Conservation (phyloP, 2,329 filamentous ascomycete genomes). For the Canariomyces notabilis region DNA sequence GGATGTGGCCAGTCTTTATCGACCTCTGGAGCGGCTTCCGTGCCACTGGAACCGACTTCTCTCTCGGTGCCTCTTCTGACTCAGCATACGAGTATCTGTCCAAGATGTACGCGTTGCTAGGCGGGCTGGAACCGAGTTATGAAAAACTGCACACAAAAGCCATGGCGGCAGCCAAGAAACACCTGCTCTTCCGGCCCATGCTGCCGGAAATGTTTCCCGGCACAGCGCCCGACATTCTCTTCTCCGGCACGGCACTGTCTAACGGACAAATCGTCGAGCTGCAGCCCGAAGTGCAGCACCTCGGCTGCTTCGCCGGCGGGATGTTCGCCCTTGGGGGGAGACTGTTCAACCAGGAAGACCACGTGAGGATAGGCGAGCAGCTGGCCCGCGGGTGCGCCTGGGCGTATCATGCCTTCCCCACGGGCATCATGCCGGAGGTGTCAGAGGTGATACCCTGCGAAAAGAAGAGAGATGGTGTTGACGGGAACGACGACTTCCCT, state of each 20-base stretch:
- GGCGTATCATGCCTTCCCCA: slow-evolving; percentile 46
- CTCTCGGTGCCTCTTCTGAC: slow-evolving; percentile 42
- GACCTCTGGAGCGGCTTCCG: slow-evolving; percentile 54
- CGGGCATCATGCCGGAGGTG: slow-evolving; percentile 52
- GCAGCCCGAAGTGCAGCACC: slow-evolving; percentile 35
- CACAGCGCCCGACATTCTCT: slow-evolving; percentile 46
- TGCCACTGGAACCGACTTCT: slow-evolving; percentile 34
- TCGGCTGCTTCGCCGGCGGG: slow-evolving; percentile 40
- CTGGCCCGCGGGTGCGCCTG: slow-evolving; percentile 51
- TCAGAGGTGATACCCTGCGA: slow-evolving; percentile 35
- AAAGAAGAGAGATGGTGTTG: slow-evolving; percentile 22
- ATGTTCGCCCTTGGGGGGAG: slow-evolving; percentile 40
- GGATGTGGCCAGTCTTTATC: slow-evolving; percentile 65
- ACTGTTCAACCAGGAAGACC: slow-evolving; percentile 31
- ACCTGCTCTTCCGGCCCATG: slow-evolving; percentile 66
- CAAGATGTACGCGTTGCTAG: slow-evolving; percentile 58
- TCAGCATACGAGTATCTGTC: slow-evolving; percentile 56
- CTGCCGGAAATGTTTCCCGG: slow-evolving; percentile 40
- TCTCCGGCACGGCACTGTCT: slow-evolving; percentile 43
- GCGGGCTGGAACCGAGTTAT: slow-evolving; percentile 60
- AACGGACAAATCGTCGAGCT: slow-evolving; percentile 29
- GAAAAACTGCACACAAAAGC: slow-evolving; percentile 58
- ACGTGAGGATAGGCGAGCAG: slow-evolving; percentile 43
- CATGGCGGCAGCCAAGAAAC: slow-evolving; percentile 55
- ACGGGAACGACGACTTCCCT: slow-evolving; percentile 4